Evolutionary conservation across 2,329 filamentous ascomycete species (phyloP), one percentile per base, ranked within the genome.

Genomic region (Colletotrichum trifolii): DNA sequence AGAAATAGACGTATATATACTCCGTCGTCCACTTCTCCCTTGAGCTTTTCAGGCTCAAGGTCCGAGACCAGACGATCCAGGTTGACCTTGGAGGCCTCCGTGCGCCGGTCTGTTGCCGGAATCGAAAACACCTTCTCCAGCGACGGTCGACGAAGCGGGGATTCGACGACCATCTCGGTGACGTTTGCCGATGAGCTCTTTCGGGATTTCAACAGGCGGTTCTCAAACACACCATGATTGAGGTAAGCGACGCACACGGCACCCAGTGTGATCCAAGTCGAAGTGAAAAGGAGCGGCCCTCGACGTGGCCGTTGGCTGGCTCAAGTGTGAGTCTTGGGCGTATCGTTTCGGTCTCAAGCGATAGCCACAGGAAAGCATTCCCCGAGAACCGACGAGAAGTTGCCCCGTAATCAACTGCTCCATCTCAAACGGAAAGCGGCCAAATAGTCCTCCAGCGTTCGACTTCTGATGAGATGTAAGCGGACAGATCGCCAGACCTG

Each of bases 291-390:
- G 34, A 4, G 48, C 48, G 13, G 35, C 48, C 1, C 7, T 15
- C 2, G 34, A 15, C 7, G 17, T 13, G 3, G 13, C 34, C 8
- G 48, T 13, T 6, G 34, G 34, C 0, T 25, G 6, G 11, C 12
- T 4, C 7, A 50, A 35, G 34, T 50, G 48, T 50, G 13, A 38
- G 15, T 17, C 11, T 50, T 1, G n/a, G 34, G 11, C 48, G 39
- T 8, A 50, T 50, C 8, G 35, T 35, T 25, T 50, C 35, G 15
- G 25, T 17, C 48, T 50, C 13, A 7, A 50, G 35, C 2, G 48
- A 38, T 2, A 50, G 48, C 48, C 48, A 50, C 3, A 39, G 48
- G 17, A 50, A 50, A 17, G 2, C 48, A 50, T 50, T 13, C 48
- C 35, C 3, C 39, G 48, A 8, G 12, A 50, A 2, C 48, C 48